A percentile compares a stretch with the other conserved stretches of the same genome.
Evolutionary conservation across 2,329 filamentous ascomycete genomes (phyloP).

Genomic region (Capronia coronata): DNA sequence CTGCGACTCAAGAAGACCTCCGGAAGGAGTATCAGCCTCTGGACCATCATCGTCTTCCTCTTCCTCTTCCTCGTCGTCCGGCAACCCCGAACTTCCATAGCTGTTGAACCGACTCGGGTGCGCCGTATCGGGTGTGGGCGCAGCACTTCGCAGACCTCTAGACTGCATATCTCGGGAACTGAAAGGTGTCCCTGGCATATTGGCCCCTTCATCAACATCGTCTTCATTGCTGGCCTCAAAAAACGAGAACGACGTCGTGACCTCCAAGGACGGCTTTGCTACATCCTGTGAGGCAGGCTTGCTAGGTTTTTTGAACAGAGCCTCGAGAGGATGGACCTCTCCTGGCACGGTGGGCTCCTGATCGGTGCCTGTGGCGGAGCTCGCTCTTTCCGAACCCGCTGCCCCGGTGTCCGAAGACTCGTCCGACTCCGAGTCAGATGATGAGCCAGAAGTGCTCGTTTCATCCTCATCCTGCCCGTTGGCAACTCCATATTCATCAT

Average conservation of each 20-base stretch:
- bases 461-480: slow-evolving; percentile 31
- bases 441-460: slow-evolving; percentile 29
- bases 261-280: slow-evolving; percentile 35
- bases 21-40: slow-evolving; percentile 20
- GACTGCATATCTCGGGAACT: slow-evolving; percentile 70
- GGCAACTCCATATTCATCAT: slow-evolving; percentile 27
- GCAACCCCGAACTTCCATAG: slow-evolving; percentile 21
- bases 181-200: slow-evolving; percentile 69
- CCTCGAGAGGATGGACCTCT: slow-evolving; percentile 77
- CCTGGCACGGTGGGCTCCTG: slow-evolving; percentile 48
- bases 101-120: slow-evolving; percentile 49
- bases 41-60: slow-evolving; percentile 20
- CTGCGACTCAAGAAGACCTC: neutral
- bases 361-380: slow-evolving; percentile 5
- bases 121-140: slow-evolving; percentile 90
- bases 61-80: slow-evolving; percentile 27
- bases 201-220: slow-evolving; percentile 37
- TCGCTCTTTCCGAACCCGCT: slow-evolving; percentile 18
- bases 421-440: slow-evolving; percentile 20
- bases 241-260: slow-evolving; percentile 67
- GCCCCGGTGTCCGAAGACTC: slow-evolving; percentile 17
- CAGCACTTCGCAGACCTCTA: slow-evolving; percentile 66
- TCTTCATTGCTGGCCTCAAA: slow-evolving; percentile 55
- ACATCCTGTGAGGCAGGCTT: slow-evolving; percentile 34
- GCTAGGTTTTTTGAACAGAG: slow-evolving; percentile 73